A percentile compares a stretch with the other conserved stretches of the same genome.
Conservation (phyloP, 495 filamentous ascomycete species). For the Lentithecium fluviatile region DNA sequence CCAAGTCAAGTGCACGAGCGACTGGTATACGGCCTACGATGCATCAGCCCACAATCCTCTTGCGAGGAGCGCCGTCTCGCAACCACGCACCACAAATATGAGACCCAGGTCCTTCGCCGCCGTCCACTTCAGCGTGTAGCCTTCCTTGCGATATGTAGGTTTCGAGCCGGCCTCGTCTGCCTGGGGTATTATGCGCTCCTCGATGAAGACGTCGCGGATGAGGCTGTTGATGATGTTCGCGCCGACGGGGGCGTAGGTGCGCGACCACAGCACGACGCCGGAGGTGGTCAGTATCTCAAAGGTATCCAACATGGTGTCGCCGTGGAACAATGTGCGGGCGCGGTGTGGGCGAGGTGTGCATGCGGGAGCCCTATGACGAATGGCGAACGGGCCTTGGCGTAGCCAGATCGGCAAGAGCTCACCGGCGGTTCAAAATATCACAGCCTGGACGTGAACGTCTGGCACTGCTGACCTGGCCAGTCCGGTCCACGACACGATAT, state of each 20-base stretch:
- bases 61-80: slow-evolving; percentile 3
- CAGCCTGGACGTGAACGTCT: not conserved
- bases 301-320: slow-evolving; percentile 73
- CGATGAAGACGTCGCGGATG: slow-evolving; percentile 95
- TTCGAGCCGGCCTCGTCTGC: slow-evolving; percentile 58
- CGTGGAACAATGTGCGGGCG: not conserved
- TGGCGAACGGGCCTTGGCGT: not conserved
- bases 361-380: slow-evolving; percentile 4
- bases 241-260: slow-evolving; percentile 75
- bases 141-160: slow-evolving; percentile 81
- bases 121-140: slow-evolving; percentile 94
- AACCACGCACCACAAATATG: slow-evolving; percentile 82
- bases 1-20: slow-evolving; percentile 90
- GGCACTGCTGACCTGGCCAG: not conserved
- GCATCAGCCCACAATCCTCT: slow-evolving; percentile 11
- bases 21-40: slow-evolving; percentile 89
- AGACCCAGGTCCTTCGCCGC: slow-evolving; percentile 85
- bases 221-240: slow-evolving; percentile 86
- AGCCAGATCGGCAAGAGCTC: not conserved
- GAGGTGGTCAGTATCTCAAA: slow-evolving; percentile 96
- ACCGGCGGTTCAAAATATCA: not conserved
- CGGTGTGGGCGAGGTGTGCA: slow-evolving; percentile 1
- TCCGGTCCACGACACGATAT: not conserved
- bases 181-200: slow-evolving; percentile 73
- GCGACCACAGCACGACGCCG: slow-evolving; percentile 95